Evolutionary conservation across 306 rosid genomes (phyloP).

Genomic region (Quercus gilva): DNA sequence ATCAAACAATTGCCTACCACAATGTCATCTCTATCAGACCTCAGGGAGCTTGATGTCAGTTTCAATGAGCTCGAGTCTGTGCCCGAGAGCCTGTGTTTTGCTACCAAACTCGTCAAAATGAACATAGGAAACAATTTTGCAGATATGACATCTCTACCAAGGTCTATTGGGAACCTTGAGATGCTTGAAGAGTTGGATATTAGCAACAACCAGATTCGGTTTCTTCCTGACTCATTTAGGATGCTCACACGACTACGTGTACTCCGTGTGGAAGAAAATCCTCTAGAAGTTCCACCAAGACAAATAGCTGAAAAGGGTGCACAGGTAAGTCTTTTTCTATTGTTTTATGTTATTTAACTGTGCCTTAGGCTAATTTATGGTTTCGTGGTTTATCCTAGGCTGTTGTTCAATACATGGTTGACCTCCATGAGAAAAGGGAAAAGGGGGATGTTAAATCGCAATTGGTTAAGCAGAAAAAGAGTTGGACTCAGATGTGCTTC

Average conservation of each 20-base stretch:
- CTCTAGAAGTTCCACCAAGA: conserved; percentile 91
- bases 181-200: conserved; percentile 92
- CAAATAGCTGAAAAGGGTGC: conserved; percentile 72
- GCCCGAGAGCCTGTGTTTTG: conserved; percentile 88
- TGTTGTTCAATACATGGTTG: conserved; percentile 83
- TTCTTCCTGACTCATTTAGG: conserved; percentile 73
- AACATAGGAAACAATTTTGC: conserved; percentile 89
- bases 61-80: conserved; percentile 85
- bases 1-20: conserved; percentile 81
- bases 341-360: conserved; percentile 13
- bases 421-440: conserved; percentile 51
- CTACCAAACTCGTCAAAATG: conserved; percentile 77
- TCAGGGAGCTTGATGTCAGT: conserved; percentile 79
- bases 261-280: conserved; percentile 78
- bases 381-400: conserved; percentile 56
- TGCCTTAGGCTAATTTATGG: conserved; percentile 10
- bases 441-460: conserved; percentile 53
- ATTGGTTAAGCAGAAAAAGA: conserved; percentile 60
- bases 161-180: conserved; percentile 84
- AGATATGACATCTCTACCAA: conserved; percentile 65
- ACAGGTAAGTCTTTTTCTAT: conserved; percentile 43
- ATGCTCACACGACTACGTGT: conserved; percentile 60
- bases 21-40: conserved; percentile 64
- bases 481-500: conserved; percentile 78
- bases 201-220: conserved; percentile 81